Base-by-base conservation (phyloP, 148 eudicot genomes). In the Fagopyrum tataricum region DNA sequence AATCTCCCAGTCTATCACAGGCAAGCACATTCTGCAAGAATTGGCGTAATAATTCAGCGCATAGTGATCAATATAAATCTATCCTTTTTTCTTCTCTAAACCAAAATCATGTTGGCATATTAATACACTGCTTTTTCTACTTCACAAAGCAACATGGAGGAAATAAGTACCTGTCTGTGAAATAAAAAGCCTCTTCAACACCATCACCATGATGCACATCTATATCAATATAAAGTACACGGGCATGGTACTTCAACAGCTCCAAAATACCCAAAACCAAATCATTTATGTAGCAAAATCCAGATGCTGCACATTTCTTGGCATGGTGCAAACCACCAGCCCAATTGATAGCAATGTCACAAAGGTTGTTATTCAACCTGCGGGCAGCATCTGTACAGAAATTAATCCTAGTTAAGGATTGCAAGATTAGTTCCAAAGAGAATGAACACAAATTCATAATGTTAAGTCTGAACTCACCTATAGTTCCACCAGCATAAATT, bases 161-260 rank as follows among this genome's bases (percentile, higher is more conserved):
- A 41, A 17, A 58, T 15, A 15, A 51, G 39, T 77, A 91, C 99
- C 99, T 91, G 77, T 95, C 97, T 43, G 99, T 91, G 79, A 88
- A 90, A 82, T 90, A 95, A 83, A 95, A 95, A 79, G 99, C 99
- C 83, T 95, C 99, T 87, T 95, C 99, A 72, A 95, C 99, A 80
- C 99, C 99, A 86, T 95, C 99, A 71, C 97, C 99, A 77, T 95
- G 99, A 79, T 95, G 99, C 44, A 95, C 99, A 77, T 95, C 99
- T 76, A 95, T 95, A 83, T 95, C 99, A 79, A 95, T 91, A 80
- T 95, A 95, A 58, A 95, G 86, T 67, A 95, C 99, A 72, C 99
- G 93, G 2, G 99, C 87, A 84, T 95, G 99, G 79, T 91, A 86
- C 87, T 95, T 95, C 52, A 95, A 78, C 83, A 95, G 99, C 90